Base-by-base conservation (phyloP, 768 basidiomycete genomes). In the Lanmaoa rubissima region DNA sequence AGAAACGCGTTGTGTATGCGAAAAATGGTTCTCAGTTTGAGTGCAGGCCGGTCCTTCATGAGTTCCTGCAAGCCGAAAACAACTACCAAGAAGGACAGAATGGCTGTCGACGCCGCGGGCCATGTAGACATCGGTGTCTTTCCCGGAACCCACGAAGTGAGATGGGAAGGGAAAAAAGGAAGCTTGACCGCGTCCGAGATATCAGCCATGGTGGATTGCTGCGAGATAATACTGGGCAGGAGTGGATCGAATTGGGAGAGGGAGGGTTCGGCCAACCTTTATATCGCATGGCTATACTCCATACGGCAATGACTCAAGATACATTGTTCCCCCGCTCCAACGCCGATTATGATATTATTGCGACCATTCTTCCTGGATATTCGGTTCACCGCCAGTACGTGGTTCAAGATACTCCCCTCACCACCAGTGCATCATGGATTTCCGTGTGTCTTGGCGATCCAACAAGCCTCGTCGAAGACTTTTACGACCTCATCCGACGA, bases 1-100 rank as follows among this genome's bases (percentile, higher is more conserved):
- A 98, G 82, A 69, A 94, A 71, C 53, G 92, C 75, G 73, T 97
- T 98, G 77, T 98, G 95, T 28, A 79, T 63, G 75, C 90, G 91
- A 78, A 95, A 95, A 42, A 87, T 78, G 51, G 78, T 73, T 50
- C 82, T 88, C 66, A 96, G 83, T 74, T 83, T 87, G 69, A 82
- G 75, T 1, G 92, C 79, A 62, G 79, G 77, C 55, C 79, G 77
- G 67, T 82, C 83, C 79, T 84, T 88, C 93, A 97, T 95, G 69
- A 90, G 66, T 55, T 85, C 86, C 69, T 86, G 84, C 48, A 91
- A 79, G 53, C 86, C 82, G 66, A 97, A 95, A 65, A 98, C 84
- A 77, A 88, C 74, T 71, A 82, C 83, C 66, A 98, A 82, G 78
- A 98, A 98, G 48, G 81, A 79, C 31, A 74, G 76, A 62, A 98